phyloP scores from a whole-genome alignment of 495 filamentous ascomycete genomes.

The Aspergillus panamensis region DNA sequence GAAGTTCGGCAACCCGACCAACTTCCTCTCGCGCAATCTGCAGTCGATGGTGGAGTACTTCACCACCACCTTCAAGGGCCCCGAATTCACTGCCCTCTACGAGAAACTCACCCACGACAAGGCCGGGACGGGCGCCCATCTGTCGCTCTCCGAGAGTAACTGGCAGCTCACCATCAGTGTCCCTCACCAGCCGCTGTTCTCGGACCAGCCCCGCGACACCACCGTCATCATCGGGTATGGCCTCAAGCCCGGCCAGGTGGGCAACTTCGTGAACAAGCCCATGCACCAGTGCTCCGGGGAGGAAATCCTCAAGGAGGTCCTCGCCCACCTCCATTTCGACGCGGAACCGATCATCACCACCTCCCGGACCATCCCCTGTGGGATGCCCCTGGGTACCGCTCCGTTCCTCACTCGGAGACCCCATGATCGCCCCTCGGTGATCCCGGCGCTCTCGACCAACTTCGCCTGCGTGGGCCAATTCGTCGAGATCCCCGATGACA shows the following conservation, averaged over 20 bases:
- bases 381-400: conserved; percentile 36
- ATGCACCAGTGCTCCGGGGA: conserved; percentile 37
- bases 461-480: conserved; percentile 42
- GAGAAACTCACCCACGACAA: conserved; percentile 28
- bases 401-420: conserved; percentile 31
- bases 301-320: conserved; percentile 38
- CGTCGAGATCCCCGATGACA: conserved; percentile 39
- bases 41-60: conserved; percentile 37
- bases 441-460: conserved; percentile 32
- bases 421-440: conserved; percentile 34
- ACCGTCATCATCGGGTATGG: conserved; percentile 39
- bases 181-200: conserved; percentile 37
- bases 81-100: conserved; percentile 29
- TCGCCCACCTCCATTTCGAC: conserved; percentile 31
- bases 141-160: conserved; percentile 34
- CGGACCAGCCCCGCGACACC: conserved; percentile 27
- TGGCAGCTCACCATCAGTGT: conserved; percentile 39
- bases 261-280: conserved; percentile 37
- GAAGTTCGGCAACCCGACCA: conserved; percentile 35
- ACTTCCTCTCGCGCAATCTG: conserved; percentile 28
- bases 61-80: conserved; percentile 36
- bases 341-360: conserved; percentile 13
- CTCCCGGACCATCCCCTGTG: conserved; percentile 26
- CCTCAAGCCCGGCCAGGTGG: conserved; percentile 23
- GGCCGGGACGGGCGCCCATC: conserved; percentile 31